Percentiles rank a stretch among this genome's conserved stretches.
Evolutionary conservation across 164 flowering plant species (phyloP).

Genomic region (Sextonia rubra): DNA sequence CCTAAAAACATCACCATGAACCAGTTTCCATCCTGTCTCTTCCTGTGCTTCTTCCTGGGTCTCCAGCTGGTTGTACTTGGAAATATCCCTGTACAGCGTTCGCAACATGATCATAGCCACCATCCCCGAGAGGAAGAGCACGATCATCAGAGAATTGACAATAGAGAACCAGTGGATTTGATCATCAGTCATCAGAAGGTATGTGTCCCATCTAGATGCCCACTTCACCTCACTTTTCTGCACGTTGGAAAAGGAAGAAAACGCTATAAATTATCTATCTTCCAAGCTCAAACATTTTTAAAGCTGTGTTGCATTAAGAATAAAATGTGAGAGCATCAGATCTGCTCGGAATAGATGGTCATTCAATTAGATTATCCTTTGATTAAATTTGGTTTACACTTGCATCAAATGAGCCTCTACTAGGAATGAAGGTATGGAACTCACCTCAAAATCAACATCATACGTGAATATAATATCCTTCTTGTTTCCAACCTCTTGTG

Average conservation of each 20-base stretch:
- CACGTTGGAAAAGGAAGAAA: background rate
- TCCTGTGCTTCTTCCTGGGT: constrained; percentile 95
- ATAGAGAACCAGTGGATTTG: constrained; percentile 91
- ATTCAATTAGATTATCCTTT: too few species aligned
- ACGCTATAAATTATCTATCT: too few species aligned
- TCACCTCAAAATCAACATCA: constrained; percentile 80
- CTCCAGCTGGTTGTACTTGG: constrained; percentile 84
- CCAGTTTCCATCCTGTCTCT: constrained; percentile 93
- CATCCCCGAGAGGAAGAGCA: constrained; percentile 88
- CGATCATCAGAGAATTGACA: constrained; percentile 86
- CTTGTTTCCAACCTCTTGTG: constrained; percentile 84
- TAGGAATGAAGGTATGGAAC: background rate
- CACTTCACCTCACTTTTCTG: constrained; percentile 77
- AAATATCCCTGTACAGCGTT: constrained; percentile 84
- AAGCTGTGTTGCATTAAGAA: too few species aligned
- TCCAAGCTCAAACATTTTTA: too few species aligned
- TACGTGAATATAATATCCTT: constrained; percentile 84
- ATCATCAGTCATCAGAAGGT: constrained; percentile 80
- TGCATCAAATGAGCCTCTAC: background rate
- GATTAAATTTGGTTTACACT: background rate
- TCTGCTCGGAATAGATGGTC: too few species aligned
- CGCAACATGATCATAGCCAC: constrained; percentile 92
- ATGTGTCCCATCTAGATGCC: constrained; percentile 91
- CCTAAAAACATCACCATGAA: constrained; percentile 92
- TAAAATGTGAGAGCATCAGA: too few species aligned